These are phyloP conservation scores for Hypholoma sublateritium DNA, from an alignment of 768 basidiomycete genomes.

Conservation along the genomic window DNA sequence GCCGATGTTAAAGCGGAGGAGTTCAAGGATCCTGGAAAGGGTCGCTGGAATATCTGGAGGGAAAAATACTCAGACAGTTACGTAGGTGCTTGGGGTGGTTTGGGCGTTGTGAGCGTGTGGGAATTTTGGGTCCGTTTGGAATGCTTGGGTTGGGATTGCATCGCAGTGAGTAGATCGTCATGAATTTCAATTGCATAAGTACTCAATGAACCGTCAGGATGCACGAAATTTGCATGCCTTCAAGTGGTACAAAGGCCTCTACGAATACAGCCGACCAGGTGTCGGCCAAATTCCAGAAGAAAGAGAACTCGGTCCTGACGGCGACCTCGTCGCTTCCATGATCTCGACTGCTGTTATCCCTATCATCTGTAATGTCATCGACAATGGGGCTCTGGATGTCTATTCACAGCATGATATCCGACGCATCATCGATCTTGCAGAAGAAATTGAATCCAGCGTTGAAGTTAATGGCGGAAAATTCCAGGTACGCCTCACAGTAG, in stretches of 20 bases:
- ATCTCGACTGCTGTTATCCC: conserved; percentile 83
- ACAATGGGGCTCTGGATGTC: conserved; percentile 79
- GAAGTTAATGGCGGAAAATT: conserved; percentile 63
- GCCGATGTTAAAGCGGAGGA: conserved; percentile 83
- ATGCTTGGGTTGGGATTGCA: conserved; percentile 83
- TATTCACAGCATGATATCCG: conserved; percentile 69
- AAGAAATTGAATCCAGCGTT: conserved; percentile 78
- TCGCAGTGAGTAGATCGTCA: conserved; percentile 53
- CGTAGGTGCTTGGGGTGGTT: conserved; percentile 86
- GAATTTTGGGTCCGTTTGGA: conserved; percentile 94
- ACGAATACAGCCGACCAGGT: conserved; percentile 70
- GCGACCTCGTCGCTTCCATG: conserved; percentile 86
- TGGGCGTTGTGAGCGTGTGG: conserved; percentile 87
- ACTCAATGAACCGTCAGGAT: conserved; percentile 34
- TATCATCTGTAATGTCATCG: conserved; percentile 68
- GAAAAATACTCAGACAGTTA: conserved; percentile 79
- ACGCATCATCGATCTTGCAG: conserved; percentile 68
- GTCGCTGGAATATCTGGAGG: conserved; percentile 71
- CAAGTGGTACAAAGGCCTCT: conserved; percentile 77
- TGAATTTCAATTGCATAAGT: not conserved
- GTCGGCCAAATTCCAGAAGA: conserved; percentile 42
- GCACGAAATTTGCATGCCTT: conserved; percentile 70
- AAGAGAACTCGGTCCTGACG: conserved; percentile 73
- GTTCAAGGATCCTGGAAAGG: conserved; percentile 77
- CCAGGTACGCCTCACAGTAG: conserved; percentile 43